Base-by-base conservation (phyloP, 192 early-diverging fungal genomes). In the Backusella parvicylindrica region DNA sequence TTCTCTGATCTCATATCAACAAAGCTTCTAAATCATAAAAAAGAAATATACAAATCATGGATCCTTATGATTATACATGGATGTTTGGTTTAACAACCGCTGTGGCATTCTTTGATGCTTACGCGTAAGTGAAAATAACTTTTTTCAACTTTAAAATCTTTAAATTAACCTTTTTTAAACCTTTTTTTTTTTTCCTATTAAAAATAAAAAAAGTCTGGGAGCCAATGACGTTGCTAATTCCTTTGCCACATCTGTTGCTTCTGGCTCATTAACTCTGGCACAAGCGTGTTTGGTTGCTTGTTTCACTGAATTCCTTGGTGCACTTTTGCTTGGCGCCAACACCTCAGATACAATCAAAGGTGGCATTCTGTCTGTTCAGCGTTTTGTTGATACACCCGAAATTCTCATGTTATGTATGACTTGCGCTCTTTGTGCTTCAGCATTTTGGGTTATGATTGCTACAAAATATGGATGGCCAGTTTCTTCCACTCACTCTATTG, bases 151-250 rank as follows among this genome's bases (percentile, higher is more conserved):
- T 56, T 3, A 56, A 56, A 21, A n/a, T n/a, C 50, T 18, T 23
- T 28, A 12, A 56, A 56, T 12, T 23, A 50, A 50, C 8, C 16
- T 7, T 7, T 50, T 50, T 50, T 26, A 38, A 38, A 32, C 12
- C 3, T 7, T 64, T 40, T 21, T 73, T 26, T 63, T 35, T 23
- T 41, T 9, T 37, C 64, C 31, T 74, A 2, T 23, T 68, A 36
- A n/a, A 18, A 1, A 16, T 40, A 38, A 65, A 41, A 92, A 85
- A 70, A 90, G 92, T 40, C 92, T 95, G 74, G 94, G 93, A 73
- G 92, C 94, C 37, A 95, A 96, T 79, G 94, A 96, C 84, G 93
- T 96, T 32, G 92, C 95, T 78, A 96, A 96, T 81, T 89, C 92
- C 5, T 96, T 96, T 74, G 91, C 94, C 31, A 93, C 92, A 35